Base-by-base conservation (phyloP, 2,329 filamentous ascomycete genomes). In the Phyllosticta capitalensis region DNA sequence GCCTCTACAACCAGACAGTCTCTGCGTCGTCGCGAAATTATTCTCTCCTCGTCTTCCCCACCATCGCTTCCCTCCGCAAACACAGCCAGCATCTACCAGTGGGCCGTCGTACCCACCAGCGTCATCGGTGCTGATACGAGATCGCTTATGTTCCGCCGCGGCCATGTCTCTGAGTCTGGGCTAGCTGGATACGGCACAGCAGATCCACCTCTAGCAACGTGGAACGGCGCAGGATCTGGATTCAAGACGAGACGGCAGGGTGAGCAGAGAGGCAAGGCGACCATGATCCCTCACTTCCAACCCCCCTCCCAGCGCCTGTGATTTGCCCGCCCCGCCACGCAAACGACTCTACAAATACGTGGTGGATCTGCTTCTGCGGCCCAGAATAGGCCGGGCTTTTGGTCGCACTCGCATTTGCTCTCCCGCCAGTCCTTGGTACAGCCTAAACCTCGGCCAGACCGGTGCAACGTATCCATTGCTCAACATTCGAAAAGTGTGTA, bases 381-480 rank as follows among this genome's bases (percentile, higher is more conserved):
- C 24, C 33, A 45, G 30, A 38, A 38, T 10, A 38, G 10, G 9
- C 30, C 7, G 24, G 24, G 24, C 24, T 26, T 9, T 17, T 14
- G 28, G 30, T 38, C 30, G 30, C 30, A 38, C 30, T 38, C 3
- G 10, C 33, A 45, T n/a, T 5, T n/a, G 2, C 33, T 45, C 14
- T 26, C 24, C 24, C 24, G 24, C 7, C 24, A 26, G 24, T 26
- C 3, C 24, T 45, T 45, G 33, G 33, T 59, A 59, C 56, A 59
- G 56, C 56, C 56, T 54, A 59, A 54, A 54, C 54, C 56, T 26
- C 56, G 52, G 51, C 52, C 26, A 52, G 49, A 38, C 56, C 56
- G 50, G 57, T 59, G 54, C 57, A 52, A 59, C 57, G 50, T 54
- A 52, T 59, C 58, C 26, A 55, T 59, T 55, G 55, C 55, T 55